Base-by-base conservation (phyloP, 2,329 filamentous ascomycete genomes). In the Hymenoscyphus linearis region DNA sequence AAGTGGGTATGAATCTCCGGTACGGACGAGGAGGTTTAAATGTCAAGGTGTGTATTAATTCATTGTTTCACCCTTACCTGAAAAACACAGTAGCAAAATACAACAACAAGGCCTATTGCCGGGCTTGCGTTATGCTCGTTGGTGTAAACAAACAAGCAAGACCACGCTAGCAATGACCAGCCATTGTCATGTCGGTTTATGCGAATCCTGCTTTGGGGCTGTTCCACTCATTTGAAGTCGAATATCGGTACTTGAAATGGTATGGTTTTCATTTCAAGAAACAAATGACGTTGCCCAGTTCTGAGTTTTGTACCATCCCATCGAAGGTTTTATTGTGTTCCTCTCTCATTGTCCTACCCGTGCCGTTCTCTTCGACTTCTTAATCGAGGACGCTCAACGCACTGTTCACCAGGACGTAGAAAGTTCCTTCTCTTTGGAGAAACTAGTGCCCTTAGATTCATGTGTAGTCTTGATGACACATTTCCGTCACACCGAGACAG, bases 21-120 rank as follows among this genome's bases (percentile, higher is more conserved):
- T 87, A 86, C 65, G 88, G 88, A 0, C 82, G 86, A 1, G 88
- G 88, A 13, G 88, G 88, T 0, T 75, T 91, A 3, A 86, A 83
- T 61, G 81, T 86, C 7, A 81, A 81, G 73, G 79, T 80, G 69
- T 60, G 73, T 58, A 52, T 22, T 22, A 16, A 67, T 58, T 60
- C 53, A 56, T 54, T 31, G 64, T 65, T 65, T 64, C 53, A 50
- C 16, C 54, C 57, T 58, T 35, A 10, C 37, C 57, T 60, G 34
- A 44, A 47, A 18, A 31, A 7, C 10, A 31, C 31, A 31, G 31
- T 52, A 59, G 53, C 27, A 26, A n/a, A 31, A 36, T 36, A 53
- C 16, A 35, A 50, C 31, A 35, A 50, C 31, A 34, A 58, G 55
- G 59, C 57, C 6, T 53, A 59, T 53, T 31, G 25, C 44, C 18